These are phyloP conservation scores for Pisolithus sp. DNA, from an alignment of 768 basidiomycete genomes.

Conservation along the genomic window DNA sequence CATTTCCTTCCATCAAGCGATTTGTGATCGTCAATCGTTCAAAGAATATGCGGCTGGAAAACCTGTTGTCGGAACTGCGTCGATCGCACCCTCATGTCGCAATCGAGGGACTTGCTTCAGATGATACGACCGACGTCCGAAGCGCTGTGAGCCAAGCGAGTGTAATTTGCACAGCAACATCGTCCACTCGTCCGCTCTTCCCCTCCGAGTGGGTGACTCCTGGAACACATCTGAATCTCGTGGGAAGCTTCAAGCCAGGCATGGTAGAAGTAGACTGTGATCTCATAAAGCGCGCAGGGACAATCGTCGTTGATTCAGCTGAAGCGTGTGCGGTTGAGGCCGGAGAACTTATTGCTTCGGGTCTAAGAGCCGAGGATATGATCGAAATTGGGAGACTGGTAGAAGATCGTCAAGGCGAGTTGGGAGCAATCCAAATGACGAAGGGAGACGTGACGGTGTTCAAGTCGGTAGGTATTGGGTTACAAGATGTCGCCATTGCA, in stretches of 20 bases:
- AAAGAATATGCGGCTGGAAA: constrained; percentile 38
- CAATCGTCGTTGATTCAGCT: constrained; percentile 68
- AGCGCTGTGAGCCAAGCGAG: constrained; percentile 14
- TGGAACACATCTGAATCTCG: constrained; percentile 65
- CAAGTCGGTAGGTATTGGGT: constrained; percentile 82
- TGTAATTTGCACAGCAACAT: constrained; percentile 71
- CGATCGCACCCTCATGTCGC: constrained; percentile 19
- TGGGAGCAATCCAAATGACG: constrained; percentile 6
- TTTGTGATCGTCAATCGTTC: constrained; percentile 65
- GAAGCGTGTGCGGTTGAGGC: constrained; percentile 70
- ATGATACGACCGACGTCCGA: constrained; percentile 7
- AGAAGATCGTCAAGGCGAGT: constrained; percentile 4
- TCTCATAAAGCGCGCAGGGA: constrained; percentile 49
- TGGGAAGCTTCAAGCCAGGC: constrained; percentile 74
- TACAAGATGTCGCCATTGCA: constrained; percentile 86
- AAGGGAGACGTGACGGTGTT: constrained; percentile 64
- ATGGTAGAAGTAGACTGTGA: constrained; percentile 72
- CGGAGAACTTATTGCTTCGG: constrained; percentile 64
- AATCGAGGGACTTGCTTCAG: constrained; percentile 8
- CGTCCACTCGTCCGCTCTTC: constrained; percentile 66
- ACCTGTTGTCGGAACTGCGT: constrained; percentile 30
- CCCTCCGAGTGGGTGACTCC: constrained; percentile 54
- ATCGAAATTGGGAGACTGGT: constrained; percentile 69
- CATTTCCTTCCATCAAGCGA: constrained; percentile 45
- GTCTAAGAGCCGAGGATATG: constrained; percentile 33